Base-by-base conservation (phyloP, 192 early-diverging fungal genomes). In the Chytriomyces sp. region DNA sequence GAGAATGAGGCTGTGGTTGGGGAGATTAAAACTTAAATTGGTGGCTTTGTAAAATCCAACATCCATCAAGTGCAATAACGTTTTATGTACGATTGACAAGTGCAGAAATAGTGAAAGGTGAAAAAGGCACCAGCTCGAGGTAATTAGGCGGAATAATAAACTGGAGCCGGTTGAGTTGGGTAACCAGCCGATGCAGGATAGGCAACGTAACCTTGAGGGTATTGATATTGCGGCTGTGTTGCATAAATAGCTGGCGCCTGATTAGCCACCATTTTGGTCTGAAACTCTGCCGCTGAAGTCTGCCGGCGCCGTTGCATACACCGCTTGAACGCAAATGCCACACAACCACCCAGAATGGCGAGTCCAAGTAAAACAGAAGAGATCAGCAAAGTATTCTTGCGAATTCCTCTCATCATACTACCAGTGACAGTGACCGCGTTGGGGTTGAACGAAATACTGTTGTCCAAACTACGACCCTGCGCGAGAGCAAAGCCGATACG, bases 401-500 rank as follows among this genome's bases (percentile, higher is more conserved):
- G 14, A 22, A 49, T n/a, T n/a, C 22, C 22, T 49, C 44, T 49
- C 44, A 49, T 49, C 17, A 49, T 22, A 3, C 44, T 22, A 3
- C 44, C 44, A 1, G 22, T 14, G 44, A 49, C 44, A 49, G 17
- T 22, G 17, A 22, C 17, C 44, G 44, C 44, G 44, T 49, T 49
- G 44, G 44, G 44, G 22, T 49, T 49, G 3, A 49, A 49, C 14
- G 17, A n/a, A 22, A 49, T 49, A 22, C 44, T 49, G 44, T 14
- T 22, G 44, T 49, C 44, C 22, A 22, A n/a, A 14, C 17, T n/a
- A 3, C 69, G 26, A 22, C 69, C 69, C 33, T 22, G 8, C 32
- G 37, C 55, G 22, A 71, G 44, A 3, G 56, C 54, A 49, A 71
- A 71, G 28, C 69, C 69, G 31, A 71, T 60, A 36, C 69, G 1